Evolutionary conservation across 768 basidiomycete genomes (phyloP), one percentile per base, ranked within the genome.

Genomic region (Phaffia tasmanica): DNA sequence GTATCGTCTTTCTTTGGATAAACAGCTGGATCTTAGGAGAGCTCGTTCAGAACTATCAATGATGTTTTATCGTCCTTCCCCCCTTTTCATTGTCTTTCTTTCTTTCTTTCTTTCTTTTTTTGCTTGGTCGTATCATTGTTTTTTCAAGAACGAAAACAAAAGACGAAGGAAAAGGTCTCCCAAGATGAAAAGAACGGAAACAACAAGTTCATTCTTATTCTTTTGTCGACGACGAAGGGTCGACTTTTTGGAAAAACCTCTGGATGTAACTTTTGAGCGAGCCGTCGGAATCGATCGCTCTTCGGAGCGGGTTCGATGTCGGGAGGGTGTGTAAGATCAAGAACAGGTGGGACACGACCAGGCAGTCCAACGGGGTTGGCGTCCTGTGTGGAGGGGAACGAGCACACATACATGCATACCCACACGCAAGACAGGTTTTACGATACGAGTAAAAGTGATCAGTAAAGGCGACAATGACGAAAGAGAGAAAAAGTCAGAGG

Each of bases 1-100:
- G 93, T 18, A 73, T 93, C 62, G 71, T 84, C 0, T 89, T 94
- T 72, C 80, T 93, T 14, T 73, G 80, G 6, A 84, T 85, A 7
- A 89, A 95, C 76, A 81, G 81, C 64, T 92, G 88, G 88, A 84
- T 93, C 1, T 77, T 94, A 27, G 83, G 78, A 1, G 80, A 80
- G 32, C 77, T 93, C 27, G 83, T 89, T 23, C 71, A 71, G 60
- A 68, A 69, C 42, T 75, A 72, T 55, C 64, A 62, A 61, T 72
- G 69, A 61, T 56, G 9, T 21, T 56, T 56, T 56, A 29, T 56
- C n/a, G n/a, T n/a, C n/a, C n/a, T n/a, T n/a, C n/a, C n/a, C n/a
- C n/a, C n/a, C n/a, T n/a, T n/a, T n/a, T n/a, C n/a, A n/a, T n/a
- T n/a, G n/a, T n/a, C n/a, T n/a, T n/a, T n/a, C n/a, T n/a, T n/a